These are phyloP conservation scores for Chlorella sp. DNA, from an alignment of 139 green algal species.

Conservation along the genomic window DNA sequence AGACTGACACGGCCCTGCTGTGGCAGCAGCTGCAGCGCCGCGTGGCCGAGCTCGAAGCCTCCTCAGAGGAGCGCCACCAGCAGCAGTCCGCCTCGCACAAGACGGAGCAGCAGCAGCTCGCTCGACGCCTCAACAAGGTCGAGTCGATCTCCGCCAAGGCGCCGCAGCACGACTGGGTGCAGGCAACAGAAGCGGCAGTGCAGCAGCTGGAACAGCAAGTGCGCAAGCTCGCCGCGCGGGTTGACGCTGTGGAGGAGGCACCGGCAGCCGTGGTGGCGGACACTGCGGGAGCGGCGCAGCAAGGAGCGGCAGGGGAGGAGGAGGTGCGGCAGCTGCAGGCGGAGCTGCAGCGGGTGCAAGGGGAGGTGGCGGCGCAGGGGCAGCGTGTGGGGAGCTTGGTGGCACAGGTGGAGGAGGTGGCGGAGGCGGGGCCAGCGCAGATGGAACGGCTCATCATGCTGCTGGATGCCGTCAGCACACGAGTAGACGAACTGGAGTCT, in stretches of 20 bases:
- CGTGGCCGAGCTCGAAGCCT: background rate
- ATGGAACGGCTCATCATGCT: background rate
- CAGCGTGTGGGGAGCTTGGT: background rate
- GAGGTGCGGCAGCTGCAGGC: too few species aligned
- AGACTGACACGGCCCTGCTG: background rate
- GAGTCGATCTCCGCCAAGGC: background rate
- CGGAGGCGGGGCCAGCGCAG: background rate
- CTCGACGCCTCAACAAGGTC: background rate
- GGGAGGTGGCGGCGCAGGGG: background rate
- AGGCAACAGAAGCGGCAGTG: background rate
- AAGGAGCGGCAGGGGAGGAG: too few species aligned
- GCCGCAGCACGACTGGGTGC: background rate
- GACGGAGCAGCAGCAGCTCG: too few species aligned
- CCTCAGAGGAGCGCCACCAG: too few species aligned
- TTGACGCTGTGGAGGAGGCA: background rate
- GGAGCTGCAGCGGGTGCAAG: background rate
- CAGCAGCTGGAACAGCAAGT: background rate
- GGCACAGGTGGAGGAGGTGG: background rate
- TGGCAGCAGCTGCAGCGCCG: background rate
- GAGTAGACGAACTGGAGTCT: too few species aligned
- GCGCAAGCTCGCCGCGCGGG: background rate
- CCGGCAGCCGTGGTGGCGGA: too few species aligned
- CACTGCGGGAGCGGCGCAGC: too few species aligned
- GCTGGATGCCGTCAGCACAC: too few species aligned
- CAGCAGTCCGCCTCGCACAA: too few species aligned